Evolutionary conservation across 805 yeast species (phyloP).

Genomic region (Candida taoyuanica): DNA sequence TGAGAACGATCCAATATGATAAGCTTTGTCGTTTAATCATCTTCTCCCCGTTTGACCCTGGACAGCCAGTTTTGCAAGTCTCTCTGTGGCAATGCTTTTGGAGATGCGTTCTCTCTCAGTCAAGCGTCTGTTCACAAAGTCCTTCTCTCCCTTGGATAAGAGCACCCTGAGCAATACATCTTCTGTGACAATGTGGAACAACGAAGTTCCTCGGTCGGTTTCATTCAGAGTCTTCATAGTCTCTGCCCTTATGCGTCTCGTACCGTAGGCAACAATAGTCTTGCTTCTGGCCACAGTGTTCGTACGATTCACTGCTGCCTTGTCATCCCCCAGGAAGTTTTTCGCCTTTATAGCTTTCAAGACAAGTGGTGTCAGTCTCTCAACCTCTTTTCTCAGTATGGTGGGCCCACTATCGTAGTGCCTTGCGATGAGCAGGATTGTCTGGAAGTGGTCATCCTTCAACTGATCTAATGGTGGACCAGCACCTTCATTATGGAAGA

Average conservation of each 20-base stretch:
- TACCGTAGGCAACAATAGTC: slow-evolving; percentile 70
- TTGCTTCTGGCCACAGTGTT: slow-evolving; percentile 55
- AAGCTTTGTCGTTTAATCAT: not conserved
- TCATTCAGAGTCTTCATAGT: slow-evolving; percentile 42
- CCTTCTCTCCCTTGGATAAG: slow-evolving; percentile 57
- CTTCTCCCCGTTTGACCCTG: not conserved
- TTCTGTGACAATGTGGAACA: slow-evolving; percentile 42
- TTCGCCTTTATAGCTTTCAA: slow-evolving; percentile 44
- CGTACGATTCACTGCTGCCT: slow-evolving; percentile 26
- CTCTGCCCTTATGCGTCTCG: slow-evolving; percentile 47
- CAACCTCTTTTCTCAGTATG: slow-evolving; percentile 53
- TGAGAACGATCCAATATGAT: not conserved
- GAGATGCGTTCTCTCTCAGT: slow-evolving; percentile 51
- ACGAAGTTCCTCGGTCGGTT: slow-evolving; percentile 34
- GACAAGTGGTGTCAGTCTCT: slow-evolving; percentile 51
- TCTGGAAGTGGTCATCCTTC: slow-evolving; percentile 60
- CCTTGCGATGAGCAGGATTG: slow-evolving; percentile 56
- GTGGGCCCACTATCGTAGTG: slow-evolving; percentile 51
- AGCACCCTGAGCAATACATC: slow-evolving; percentile 71
- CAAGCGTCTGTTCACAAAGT: slow-evolving; percentile 54
- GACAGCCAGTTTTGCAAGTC: slow-evolving; percentile 26
- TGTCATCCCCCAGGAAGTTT: slow-evolving; percentile 37
- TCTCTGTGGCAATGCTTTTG: slow-evolving; percentile 31
- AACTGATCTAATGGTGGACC: slow-evolving; percentile 70
- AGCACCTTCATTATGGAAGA: slow-evolving; percentile 75